Percentiles rank a stretch among this genome's conserved stretches.
Conservation (phyloP, 2,329 filamentous ascomycete genomes). For the Meredithiella fracta region DNA sequence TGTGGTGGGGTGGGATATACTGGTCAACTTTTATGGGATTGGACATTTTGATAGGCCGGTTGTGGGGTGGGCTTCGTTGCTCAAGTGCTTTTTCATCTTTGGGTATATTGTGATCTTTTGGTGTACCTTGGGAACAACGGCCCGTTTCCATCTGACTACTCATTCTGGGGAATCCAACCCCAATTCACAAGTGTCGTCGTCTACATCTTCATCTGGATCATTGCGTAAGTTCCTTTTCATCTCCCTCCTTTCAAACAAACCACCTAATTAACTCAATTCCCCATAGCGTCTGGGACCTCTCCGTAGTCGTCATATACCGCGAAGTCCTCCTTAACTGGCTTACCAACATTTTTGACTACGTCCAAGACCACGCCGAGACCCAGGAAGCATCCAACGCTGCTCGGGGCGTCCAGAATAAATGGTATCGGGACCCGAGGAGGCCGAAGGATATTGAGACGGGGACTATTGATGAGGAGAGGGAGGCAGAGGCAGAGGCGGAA, state of each 20-base stretch:
- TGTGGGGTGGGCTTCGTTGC: slow-evolving; percentile 20
- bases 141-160: slow-evolving; percentile 24
- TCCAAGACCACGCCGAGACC: not conserved
- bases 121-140: slow-evolving; percentile 22
- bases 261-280: not conserved
- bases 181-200: slow-evolving; percentile 20
- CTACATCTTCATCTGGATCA: slow-evolving; percentile 23
- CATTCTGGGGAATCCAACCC: slow-evolving; percentile 23
- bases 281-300: slow-evolving; percentile 14
- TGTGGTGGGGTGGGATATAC: slow-evolving; percentile 22
- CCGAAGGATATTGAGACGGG: not conserved
- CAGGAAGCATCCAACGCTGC: not conserved
- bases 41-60: slow-evolving; percentile 20
- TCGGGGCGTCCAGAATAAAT: not conserved
- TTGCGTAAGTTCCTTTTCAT: slow-evolving; percentile 19
- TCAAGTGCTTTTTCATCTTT: slow-evolving; percentile 20
- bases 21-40: slow-evolving; percentile 23
- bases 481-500: not conserved
- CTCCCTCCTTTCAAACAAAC: not conserved
- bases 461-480: not conserved
- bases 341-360: not conserved
- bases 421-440: slow-evolving; percentile 1
- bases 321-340: slow-evolving; percentile 7
- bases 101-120: slow-evolving; percentile 23
- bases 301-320: slow-evolving; percentile 13